A percentile compares a stretch with the other conserved stretches of the same genome.
These are phyloP conservation scores for Aspergillus sp. DNA, from an alignment of 2,329 filamentous ascomycete genomes.

Conservation along the genomic window DNA sequence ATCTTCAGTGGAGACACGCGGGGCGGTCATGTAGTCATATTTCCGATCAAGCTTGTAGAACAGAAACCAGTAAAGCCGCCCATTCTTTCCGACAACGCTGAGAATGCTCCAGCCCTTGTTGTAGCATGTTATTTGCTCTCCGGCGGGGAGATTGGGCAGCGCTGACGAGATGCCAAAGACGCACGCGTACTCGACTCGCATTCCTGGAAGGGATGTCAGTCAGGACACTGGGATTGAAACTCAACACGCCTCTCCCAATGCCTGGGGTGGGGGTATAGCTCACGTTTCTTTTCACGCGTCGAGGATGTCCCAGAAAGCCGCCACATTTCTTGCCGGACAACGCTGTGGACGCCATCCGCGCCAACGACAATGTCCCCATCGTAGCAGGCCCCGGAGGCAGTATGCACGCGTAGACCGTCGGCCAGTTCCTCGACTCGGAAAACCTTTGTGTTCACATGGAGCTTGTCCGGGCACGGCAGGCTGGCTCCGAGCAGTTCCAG, in stretches of 20 bases:
- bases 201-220: background rate
- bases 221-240: too few species aligned
- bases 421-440: constrained; percentile 26
- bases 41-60: background rate
- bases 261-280: background rate
- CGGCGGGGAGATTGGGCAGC: background rate
- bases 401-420: constrained; percentile 31
- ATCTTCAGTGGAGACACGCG: background rate
- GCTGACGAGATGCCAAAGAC: constrained; percentile 2
- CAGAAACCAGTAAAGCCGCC: background rate
- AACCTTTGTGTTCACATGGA: constrained; percentile 36
- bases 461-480: constrained; percentile 33
- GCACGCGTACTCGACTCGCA: background rate
- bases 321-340: background rate
- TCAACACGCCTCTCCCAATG: too few species aligned
- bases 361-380: background rate
- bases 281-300: background rate
- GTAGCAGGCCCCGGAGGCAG: constrained; percentile 37
- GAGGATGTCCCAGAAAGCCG: background rate
- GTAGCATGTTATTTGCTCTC: background rate
- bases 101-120: background rate
- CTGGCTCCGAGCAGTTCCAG: constrained; percentile 26
- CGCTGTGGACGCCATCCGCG: background rate
- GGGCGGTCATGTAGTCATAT: background rate
- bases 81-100: background rate